A percentile compares a stretch with the other conserved stretches of the same genome.
phyloP scores from a whole-genome alignment of 495 filamentous ascomycete genomes.

The Trichoderma orchidacearum region DNA sequence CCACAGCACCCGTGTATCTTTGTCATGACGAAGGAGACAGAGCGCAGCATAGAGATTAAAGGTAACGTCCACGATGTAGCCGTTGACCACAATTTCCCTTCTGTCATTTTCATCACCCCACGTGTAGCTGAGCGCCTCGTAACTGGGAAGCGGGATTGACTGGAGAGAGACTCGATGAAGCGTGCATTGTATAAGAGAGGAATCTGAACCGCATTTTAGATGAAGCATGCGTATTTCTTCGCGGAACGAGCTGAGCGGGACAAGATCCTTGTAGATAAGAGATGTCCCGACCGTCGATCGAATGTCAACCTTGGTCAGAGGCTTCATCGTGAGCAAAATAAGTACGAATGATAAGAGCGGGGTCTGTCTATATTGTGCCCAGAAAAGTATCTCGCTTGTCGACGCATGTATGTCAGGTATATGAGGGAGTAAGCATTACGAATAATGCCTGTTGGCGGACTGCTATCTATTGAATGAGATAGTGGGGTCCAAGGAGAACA shows the following conservation, averaged over 20 bases:
- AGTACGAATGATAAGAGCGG: too few species aligned
- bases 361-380: too few species aligned
- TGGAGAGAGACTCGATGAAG: not conserved
- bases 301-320: not conserved
- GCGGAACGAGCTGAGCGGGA: not conserved
- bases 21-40: not conserved
- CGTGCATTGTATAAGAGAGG: not conserved
- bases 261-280: not conserved
- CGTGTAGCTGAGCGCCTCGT: conserved; percentile 9
- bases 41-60: conserved; percentile 8
- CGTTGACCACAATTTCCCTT: conserved; percentile 5
- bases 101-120: conserved; percentile 2
- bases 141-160: not conserved
- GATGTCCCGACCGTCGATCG: not conserved
- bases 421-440: too few species aligned
- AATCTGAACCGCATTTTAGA: not conserved
- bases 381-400: too few species aligned
- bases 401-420: too few species aligned
- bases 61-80: conserved; percentile 3
- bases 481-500: too few species aligned
- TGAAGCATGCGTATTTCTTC: not conserved
- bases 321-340: too few species aligned
- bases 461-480: too few species aligned
- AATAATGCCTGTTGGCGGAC: too few species aligned
- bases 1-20: conserved; percentile 6